A percentile compares a stretch with the other conserved stretches of the same genome.
These are phyloP conservation scores for Rhamnella rubrinervis DNA, from an alignment of 331 rosid genomes.

Conservation along the genomic window DNA sequence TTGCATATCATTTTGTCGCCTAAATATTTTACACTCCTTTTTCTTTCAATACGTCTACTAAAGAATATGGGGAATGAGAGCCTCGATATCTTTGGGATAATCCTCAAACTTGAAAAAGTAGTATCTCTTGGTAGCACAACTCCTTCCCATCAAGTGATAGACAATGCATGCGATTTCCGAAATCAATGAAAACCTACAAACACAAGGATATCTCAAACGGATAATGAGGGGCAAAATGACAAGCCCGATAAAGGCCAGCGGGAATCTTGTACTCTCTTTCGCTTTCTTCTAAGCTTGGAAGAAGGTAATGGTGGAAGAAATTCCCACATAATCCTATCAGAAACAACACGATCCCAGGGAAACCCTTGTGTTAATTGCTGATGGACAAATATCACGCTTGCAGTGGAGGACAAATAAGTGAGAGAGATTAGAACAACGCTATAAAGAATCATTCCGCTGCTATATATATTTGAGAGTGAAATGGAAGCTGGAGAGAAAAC, in stretches of 20 bases:
- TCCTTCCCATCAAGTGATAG: conserved; percentile 63
- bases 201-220: conserved; percentile 61
- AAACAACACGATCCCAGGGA: conserved; percentile 52
- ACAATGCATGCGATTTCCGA: conserved; percentile 50
- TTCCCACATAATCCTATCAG: conserved; percentile 63
- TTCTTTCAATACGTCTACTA: background rate
- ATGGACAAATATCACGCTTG: conserved; percentile 40
- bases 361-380: conserved; percentile 47
- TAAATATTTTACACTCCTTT: too few species aligned
- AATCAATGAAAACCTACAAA: conserved; percentile 52
- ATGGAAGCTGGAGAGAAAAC: conserved; percentile 44
- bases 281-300: conserved; percentile 46
- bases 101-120: conserved; percentile 69
- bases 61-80: conserved; percentile 59
- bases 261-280: conserved; percentile 55
- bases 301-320: conserved; percentile 73
- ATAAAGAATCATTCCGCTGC: conserved; percentile 53
- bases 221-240: conserved; percentile 77
- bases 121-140: conserved; percentile 68
- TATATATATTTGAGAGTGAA: conserved; percentile 64
- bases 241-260: conserved; percentile 48
- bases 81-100: conserved; percentile 63
- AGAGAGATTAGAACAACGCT: conserved; percentile 35
- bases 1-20: too few species aligned
- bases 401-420: conserved; percentile 41